A percentile compares a stretch with the other conserved stretches of the same genome.
phyloP scores from a whole-genome alignment of 768 basidiomycete species.

The Lactarius hatsudake region DNA sequence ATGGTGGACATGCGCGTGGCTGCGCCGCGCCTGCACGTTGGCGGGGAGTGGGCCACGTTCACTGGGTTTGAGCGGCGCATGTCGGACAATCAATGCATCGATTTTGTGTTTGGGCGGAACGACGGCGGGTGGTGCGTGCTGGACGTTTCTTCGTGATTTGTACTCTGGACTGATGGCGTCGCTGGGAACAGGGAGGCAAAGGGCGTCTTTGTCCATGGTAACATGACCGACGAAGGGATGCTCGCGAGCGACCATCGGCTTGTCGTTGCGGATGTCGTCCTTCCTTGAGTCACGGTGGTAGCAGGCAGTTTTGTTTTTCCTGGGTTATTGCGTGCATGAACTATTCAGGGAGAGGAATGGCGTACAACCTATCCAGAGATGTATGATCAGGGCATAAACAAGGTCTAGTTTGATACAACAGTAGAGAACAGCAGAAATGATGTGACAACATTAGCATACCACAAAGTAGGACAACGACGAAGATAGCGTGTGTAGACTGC shows the following conservation, averaged over 20 bases:
- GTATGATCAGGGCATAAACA: not conserved
- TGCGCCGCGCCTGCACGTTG: slow-evolving; percentile 42
- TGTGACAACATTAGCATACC: not conserved
- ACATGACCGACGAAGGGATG: slow-evolving; percentile 37
- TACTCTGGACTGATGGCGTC: not conserved
- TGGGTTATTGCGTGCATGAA: not conserved
- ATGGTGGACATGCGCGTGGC: slow-evolving; percentile 45
- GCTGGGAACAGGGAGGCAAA: slow-evolving; percentile 3
- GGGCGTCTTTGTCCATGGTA: slow-evolving; percentile 1
- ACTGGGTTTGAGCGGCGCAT: slow-evolving; percentile 48
- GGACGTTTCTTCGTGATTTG: not conserved
- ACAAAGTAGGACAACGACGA: not conserved
- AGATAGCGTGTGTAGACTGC: not conserved
- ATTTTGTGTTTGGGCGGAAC: slow-evolving; percentile 52
- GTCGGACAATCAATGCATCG: slow-evolving; percentile 44
- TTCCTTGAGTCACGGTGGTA: slow-evolving; percentile 1
- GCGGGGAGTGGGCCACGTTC: slow-evolving; percentile 49
- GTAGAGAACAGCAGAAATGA: not conserved
- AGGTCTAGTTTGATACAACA: not conserved
- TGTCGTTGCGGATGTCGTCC: slow-evolving; percentile 44
- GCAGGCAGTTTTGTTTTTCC: not conserved
- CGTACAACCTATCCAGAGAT: not conserved
- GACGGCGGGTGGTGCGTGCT: slow-evolving; percentile 43
- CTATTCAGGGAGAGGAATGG: not conserved
- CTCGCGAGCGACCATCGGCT: slow-evolving; percentile 58